Evolutionary conservation across 2,329 filamentous ascomycete species (phyloP).

Genomic region (Colletotrichum chrysophilum): DNA sequence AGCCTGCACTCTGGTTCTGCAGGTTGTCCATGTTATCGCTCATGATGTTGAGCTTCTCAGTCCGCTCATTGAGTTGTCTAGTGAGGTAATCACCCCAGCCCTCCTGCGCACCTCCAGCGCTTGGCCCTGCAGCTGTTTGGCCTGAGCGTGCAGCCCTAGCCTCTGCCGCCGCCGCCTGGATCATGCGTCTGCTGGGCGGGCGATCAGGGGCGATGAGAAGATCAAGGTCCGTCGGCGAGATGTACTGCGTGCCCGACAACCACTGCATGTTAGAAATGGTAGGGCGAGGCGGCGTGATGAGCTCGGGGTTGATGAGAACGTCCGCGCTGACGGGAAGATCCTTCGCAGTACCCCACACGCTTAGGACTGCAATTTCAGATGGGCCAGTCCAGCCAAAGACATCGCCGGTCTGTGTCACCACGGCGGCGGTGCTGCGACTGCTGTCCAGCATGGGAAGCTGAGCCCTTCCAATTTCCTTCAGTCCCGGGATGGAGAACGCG

Average conservation of each 20-base stretch:
- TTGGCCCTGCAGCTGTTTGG: slow-evolving; percentile 28
- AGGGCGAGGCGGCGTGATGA: slow-evolving; percentile 77
- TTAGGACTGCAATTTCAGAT: slow-evolving; percentile 82
- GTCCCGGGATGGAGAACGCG: slow-evolving; percentile 83
- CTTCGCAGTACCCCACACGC: slow-evolving; percentile 80
- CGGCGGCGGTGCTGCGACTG: slow-evolving; percentile 70
- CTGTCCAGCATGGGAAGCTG: slow-evolving; percentile 75
- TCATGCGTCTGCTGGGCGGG: slow-evolving; percentile 86
- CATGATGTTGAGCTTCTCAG: slow-evolving; percentile 83
- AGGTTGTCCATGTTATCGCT: slow-evolving; percentile 85
- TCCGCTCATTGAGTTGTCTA: slow-evolving; percentile 86
- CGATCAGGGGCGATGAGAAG: slow-evolving; percentile 87
- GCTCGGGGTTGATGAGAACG: slow-evolving; percentile 77
- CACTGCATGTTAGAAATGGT: slow-evolving; percentile 96
- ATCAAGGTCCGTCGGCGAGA: slow-evolving; percentile 87
- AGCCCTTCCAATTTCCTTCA: slow-evolving; percentile 81
- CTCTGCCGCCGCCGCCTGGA: slow-evolving; percentile 79
- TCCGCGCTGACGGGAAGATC: slow-evolving; percentile 70
- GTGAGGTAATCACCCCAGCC: slow-evolving; percentile 82
- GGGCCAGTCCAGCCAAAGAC: slow-evolving; percentile 89
- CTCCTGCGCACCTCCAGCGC: slow-evolving; percentile 49
- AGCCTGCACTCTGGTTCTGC: slow-evolving; percentile 80
- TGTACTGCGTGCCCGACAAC: slow-evolving; percentile 93
- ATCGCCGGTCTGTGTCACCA: slow-evolving; percentile 79
- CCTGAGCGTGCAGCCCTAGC: slow-evolving; percentile 61